Evolutionary conservation across 106 monocot genomes (phyloP), one percentile per base, ranked within the genome.

Genomic region (Vanilla planifolia): DNA sequence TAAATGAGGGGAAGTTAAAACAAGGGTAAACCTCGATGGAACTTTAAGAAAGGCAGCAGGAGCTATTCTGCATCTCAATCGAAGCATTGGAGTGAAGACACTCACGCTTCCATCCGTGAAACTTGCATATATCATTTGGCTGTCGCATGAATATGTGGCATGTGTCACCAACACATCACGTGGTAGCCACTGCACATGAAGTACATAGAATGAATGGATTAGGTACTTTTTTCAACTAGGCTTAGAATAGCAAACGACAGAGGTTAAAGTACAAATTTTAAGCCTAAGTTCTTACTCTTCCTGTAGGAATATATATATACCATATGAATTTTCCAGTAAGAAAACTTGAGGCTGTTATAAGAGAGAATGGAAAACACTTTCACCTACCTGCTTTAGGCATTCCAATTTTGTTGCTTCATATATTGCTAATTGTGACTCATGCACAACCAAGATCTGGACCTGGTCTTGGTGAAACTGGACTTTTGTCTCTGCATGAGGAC

Each of bases 391-490:
- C 51, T 74, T 65, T 35, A 74, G 24, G 47, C 77, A 82, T 37
- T 82, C 70, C 51, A 82, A 52, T 51, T 77, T 77, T 4, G 58
- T 22, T 16, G 61, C 66, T 35, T 72, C 78, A 41, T 72, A 72
- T 37, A 78, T 78, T 13, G 62, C 72, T 7, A 78, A 46, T 33
- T 72, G 78, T 17, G 56, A 63, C 33, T 66, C 78, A 59, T 78
- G 78, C 37, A 72, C 67, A 24, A 68, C 78, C 50, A 78, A 64
- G 30, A 72, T 58, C 5, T 67, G 72, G 27, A 42, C 41, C 67
- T 78, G 78, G 17, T 78, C 72, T 3, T 72, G 61, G 43, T 78
- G 78, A 63, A 78, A 78, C 32, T 78, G 78, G 6, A 72, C 72
- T 27, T 20, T 25, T 11, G 78, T 78, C 19, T 78, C 78, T 27